Evolutionary conservation across 106 monocot species (phyloP).

Genomic region (Phalaenopsis aphrodite): DNA sequence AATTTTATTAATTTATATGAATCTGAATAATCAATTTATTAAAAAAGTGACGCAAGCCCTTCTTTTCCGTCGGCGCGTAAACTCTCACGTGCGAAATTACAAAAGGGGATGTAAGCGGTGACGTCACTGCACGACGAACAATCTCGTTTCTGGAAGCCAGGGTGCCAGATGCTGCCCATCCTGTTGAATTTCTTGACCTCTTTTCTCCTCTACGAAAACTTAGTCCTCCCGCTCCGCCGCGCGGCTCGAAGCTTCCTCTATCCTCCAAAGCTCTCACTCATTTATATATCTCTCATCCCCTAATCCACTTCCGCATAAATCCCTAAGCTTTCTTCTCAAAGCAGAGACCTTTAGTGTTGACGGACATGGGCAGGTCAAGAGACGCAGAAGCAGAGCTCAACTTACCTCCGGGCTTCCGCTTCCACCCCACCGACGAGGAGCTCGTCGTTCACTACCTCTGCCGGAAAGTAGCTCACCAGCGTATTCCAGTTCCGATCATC

Average conservation of each 20-base stretch:
- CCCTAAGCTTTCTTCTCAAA: too few species aligned
- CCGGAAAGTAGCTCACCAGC: slow-evolving; percentile 15
- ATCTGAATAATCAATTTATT: too few species aligned
- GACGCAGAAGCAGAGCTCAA: slow-evolving; percentile 48
- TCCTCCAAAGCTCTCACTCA: too few species aligned
- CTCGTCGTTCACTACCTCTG: slow-evolving; percentile 52
- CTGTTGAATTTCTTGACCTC: background rate
- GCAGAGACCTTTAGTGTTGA: background rate
- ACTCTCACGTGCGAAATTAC: background rate
- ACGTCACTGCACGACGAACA: slow-evolving; percentile 4
- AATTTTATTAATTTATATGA: too few species aligned
- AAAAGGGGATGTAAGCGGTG: slow-evolving; percentile 3
- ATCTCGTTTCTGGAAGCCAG: background rate
- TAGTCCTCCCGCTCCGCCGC: slow-evolving; percentile 5
- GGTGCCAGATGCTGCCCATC: background rate
- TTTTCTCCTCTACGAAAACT: background rate
- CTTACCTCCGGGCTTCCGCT: slow-evolving; percentile 61
- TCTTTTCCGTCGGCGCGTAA: background rate
- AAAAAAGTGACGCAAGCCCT: background rate
- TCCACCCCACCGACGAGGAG: slow-evolving; percentile 71
- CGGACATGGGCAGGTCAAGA: slow-evolving; percentile 15
- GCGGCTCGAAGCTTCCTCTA: background rate
- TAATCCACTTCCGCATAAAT: background rate
- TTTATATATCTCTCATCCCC: background rate
- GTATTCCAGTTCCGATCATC: slow-evolving; percentile 42